phyloP scores from a whole-genome alignment of 805 yeast genomes.

The Kodamaea fukazawae region DNA sequence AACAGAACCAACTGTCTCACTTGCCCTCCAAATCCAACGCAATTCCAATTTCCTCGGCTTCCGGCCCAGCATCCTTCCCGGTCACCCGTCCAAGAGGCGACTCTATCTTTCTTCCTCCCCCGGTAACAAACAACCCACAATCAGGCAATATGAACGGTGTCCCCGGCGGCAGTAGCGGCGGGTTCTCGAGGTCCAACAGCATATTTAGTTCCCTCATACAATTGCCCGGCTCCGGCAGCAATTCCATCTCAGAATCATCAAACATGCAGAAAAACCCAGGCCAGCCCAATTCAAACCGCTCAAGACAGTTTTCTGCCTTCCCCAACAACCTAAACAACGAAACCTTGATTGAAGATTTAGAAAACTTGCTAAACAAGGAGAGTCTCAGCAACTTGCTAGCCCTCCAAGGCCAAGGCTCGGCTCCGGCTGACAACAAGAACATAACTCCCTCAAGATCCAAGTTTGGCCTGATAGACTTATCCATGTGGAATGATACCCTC shows the following conservation, averaged over 20 bases:
- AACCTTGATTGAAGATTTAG: constrained; percentile 29
- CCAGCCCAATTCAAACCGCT: background rate
- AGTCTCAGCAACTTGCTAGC: constrained; percentile 29
- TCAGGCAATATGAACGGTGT: background rate
- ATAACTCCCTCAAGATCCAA: constrained; percentile 20
- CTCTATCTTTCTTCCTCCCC: constrained; percentile 8
- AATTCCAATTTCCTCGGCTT: constrained; percentile 3
- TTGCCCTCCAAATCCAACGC: too few relatives aligned
- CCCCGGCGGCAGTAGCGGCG: constrained; percentile 4
- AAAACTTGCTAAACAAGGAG: constrained; percentile 32
- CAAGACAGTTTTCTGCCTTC: constrained; percentile 21
- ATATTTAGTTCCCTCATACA: constrained; percentile 35
- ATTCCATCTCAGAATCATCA: constrained; percentile 29
- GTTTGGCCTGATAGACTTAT: constrained; percentile 27
- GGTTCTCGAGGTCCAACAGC: constrained; percentile 9
- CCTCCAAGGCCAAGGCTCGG: constrained; percentile 9
- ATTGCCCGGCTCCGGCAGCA: constrained; percentile 33
- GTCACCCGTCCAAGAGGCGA: constrained; percentile 34
- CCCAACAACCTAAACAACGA: constrained; percentile 17
- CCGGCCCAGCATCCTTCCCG: constrained; percentile 6
- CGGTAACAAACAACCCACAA: constrained; percentile 1
- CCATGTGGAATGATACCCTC: constrained; percentile 16
- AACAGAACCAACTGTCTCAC: too few relatives aligned
- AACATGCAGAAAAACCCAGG: background rate
- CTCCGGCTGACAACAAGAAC: constrained; percentile 8